These are phyloP conservation scores for Sarocladium kiliense DNA, from an alignment of 2,329 filamentous ascomycete genomes.

Conservation along the genomic window DNA sequence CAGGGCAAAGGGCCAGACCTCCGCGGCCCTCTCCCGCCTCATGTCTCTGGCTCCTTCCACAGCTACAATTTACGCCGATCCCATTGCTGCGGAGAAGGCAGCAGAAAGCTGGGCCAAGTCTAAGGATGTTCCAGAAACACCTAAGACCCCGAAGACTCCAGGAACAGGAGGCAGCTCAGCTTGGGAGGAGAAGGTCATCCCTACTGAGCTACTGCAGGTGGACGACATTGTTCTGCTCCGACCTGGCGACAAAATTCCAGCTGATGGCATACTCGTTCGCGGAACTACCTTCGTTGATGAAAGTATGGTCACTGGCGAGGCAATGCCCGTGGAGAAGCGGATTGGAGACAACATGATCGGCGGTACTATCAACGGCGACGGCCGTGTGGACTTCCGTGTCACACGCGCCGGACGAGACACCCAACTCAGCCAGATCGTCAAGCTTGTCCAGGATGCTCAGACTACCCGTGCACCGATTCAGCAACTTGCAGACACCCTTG, in stretches of 20 bases:
- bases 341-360: conserved; percentile 78
- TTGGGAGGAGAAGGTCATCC: conserved; percentile 78
- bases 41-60: conserved; percentile 97
- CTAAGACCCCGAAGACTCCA: conserved; percentile 33
- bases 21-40: conserved; percentile 82
- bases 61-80: conserved; percentile 93
- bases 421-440: conserved; percentile 95
- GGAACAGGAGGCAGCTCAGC: conserved; percentile 47
- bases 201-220: conserved; percentile 90
- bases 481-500: conserved; percentile 81
- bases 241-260: conserved; percentile 94
- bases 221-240: conserved; percentile 90
- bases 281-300: conserved; percentile 95
- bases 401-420: conserved; percentile 91
- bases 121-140: conserved; percentile 23
- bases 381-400: conserved; percentile 86
- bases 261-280: conserved; percentile 79
- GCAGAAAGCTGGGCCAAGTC: conserved; percentile 65
- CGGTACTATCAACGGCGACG: conserved; percentile 92
- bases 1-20: conserved; percentile 91
- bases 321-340: conserved; percentile 88
- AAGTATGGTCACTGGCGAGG: conserved; percentile 97
- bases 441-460: conserved; percentile 95
- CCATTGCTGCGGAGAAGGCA: conserved; percentile 86
- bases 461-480: conserved; percentile 93